These are phyloP conservation scores for Claviceps cyperi DNA, from an alignment of 2,329 filamentous ascomycete genomes.

Conservation along the genomic window DNA sequence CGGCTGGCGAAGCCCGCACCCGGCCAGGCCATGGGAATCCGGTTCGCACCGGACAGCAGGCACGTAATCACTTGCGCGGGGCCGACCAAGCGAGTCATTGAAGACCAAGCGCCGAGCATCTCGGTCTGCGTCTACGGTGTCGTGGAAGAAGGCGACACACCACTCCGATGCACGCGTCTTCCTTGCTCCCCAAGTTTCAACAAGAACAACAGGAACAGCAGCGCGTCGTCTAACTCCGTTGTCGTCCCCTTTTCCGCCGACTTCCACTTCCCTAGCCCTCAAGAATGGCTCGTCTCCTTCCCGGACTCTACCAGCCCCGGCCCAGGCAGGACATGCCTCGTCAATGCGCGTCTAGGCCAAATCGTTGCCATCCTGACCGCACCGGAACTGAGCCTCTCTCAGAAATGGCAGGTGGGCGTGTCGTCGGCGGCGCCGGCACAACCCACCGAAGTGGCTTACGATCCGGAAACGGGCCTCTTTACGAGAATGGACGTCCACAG, in stretches of 20 bases:
- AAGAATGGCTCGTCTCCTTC: constrained; percentile 6
- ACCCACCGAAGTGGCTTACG: background rate
- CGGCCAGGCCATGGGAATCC: constrained; percentile 3
- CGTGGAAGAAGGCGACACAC: background rate
- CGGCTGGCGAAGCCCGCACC: background rate
- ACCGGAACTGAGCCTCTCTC: constrained; percentile 2
- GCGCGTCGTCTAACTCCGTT: background rate
- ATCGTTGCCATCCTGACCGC: constrained; percentile 1
- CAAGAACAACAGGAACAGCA: background rate
- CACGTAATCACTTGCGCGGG: constrained; percentile 4
- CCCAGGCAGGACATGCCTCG: constrained; percentile 3
- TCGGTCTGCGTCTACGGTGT: constrained; percentile 2
- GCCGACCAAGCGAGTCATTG: background rate
- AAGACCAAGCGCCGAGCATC: background rate
- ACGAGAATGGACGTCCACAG: constrained; percentile 1
- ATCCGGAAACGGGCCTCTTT: constrained; percentile 2
- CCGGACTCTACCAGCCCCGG: constrained; percentile 3
- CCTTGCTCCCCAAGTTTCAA: background rate
- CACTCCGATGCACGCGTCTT: background rate
- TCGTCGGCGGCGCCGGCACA: background rate
- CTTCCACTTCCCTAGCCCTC: constrained; percentile 4
- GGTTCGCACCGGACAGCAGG: constrained; percentile 3
- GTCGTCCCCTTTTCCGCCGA: background rate
- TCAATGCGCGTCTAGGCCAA: constrained; percentile 6
- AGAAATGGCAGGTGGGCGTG: constrained; percentile 5